Conservation (phyloP, 306 rosid genomes). For the Vigna mungo region DNA sequence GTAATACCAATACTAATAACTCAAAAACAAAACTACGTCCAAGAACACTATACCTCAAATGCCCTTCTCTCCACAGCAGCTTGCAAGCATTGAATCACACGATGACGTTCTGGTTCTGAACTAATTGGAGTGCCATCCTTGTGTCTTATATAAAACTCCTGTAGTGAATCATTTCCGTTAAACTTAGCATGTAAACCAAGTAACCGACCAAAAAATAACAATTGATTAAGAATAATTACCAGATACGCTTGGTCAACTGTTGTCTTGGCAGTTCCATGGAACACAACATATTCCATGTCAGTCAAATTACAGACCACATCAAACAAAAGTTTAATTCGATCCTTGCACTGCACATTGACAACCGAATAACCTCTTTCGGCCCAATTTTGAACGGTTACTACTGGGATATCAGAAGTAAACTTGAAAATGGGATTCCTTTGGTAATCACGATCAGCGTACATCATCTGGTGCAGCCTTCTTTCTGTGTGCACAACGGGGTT, state of each 20-base stretch:
- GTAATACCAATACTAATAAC: neutral
- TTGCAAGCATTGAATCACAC: constrained; percentile 88
- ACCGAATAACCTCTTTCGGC: constrained; percentile 84
- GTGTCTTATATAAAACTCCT: constrained; percentile 95
- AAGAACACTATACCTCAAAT: constrained; percentile 57
- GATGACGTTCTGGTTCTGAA: constrained; percentile 89
- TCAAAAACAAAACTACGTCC: neutral
- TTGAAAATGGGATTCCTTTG: constrained; percentile 72
- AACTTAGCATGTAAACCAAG: constrained; percentile 16
- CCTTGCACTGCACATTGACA: constrained; percentile 90
- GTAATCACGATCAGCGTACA: constrained; percentile 90
- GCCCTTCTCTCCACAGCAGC: constrained; percentile 87
- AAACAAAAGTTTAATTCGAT: constrained; percentile 77
- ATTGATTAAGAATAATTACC: constrained; percentile 52
- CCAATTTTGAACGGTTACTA: constrained; percentile 87
- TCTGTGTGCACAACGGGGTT: constrained; percentile 71
- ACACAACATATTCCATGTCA: constrained; percentile 92
- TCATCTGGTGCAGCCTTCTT: constrained; percentile 92
- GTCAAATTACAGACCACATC: constrained; percentile 93
- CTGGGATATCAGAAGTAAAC: constrained; percentile 53
- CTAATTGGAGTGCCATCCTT: constrained; percentile 92
- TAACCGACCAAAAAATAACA: neutral
- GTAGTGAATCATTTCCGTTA: constrained; percentile 24
- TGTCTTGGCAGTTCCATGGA: constrained; percentile 84
- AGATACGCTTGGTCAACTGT: constrained; percentile 64